Evolutionary conservation across 495 filamentous ascomycete species (phyloP).

Genomic region (Penicillium samsonianum): DNA sequence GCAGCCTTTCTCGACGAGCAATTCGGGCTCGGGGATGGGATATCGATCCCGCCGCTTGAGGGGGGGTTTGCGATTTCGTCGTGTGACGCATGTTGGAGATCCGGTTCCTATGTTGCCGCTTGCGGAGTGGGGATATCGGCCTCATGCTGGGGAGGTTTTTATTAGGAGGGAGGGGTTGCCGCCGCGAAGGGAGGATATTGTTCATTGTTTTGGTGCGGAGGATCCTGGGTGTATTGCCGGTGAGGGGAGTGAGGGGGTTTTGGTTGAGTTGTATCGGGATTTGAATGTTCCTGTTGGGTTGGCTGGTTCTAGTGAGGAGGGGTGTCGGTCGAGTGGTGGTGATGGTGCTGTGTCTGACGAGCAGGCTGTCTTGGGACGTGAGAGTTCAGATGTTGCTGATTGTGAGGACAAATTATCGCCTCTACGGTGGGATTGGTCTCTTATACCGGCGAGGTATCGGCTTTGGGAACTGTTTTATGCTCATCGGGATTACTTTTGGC

Average conservation of each 20-base stretch:
- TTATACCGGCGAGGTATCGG: constrained; percentile 64
- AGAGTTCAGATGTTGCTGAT: background rate
- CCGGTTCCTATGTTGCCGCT: constrained; percentile 88
- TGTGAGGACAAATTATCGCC: constrained; percentile 23
- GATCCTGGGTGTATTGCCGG: constrained; percentile 72
- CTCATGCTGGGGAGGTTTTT: constrained; percentile 84
- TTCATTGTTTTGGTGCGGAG: constrained; percentile 65
- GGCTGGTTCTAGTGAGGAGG: background rate
- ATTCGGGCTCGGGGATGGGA: constrained; percentile 53
- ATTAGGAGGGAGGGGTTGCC: constrained; percentile 71
- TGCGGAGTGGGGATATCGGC: constrained; percentile 79
- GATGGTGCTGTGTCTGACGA: background rate
- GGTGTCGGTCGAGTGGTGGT: background rate
- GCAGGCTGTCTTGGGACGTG: constrained; percentile 16
- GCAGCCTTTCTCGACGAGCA: constrained; percentile 64
- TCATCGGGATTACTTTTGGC: constrained; percentile 96
- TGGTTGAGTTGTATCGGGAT: constrained; percentile 18
- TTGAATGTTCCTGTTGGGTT: constrained; percentile 14
- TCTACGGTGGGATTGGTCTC: constrained; percentile 33
- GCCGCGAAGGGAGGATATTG: constrained; percentile 66
- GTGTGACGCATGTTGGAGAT: constrained; percentile 84
- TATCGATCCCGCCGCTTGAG: constrained; percentile 10
- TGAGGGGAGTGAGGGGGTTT: constrained; percentile 21
- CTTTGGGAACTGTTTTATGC: constrained; percentile 92
- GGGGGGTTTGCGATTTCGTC: constrained; percentile 57